These are phyloP conservation scores for Metarhizium humberi DNA, from an alignment of 2,329 filamentous ascomycete genomes.

Conservation along the genomic window DNA sequence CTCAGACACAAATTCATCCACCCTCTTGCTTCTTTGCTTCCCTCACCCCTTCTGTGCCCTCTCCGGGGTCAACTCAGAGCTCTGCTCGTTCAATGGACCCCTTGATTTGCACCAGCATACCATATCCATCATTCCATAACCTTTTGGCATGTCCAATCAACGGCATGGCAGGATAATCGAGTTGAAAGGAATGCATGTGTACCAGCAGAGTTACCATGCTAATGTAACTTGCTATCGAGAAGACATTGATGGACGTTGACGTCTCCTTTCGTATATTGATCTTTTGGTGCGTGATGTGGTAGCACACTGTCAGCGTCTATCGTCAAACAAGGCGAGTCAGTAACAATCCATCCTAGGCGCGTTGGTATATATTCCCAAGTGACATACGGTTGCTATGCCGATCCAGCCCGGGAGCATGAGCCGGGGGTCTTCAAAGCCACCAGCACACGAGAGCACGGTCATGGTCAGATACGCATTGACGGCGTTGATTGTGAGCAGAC, in stretches of 20 bases:
- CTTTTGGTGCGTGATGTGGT: conserved; percentile 69
- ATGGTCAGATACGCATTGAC: conserved; percentile 69
- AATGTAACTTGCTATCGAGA: conserved; percentile 67
- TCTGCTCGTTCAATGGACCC: conserved; percentile 22
- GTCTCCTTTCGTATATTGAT: conserved; percentile 75
- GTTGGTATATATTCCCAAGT: neutral
- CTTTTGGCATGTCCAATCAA: conserved; percentile 33
- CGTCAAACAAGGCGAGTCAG: neutral
- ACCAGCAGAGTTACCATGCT: conserved; percentile 62
- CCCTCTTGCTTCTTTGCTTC: neutral
- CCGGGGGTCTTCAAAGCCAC: conserved; percentile 60
- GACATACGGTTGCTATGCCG: conserved; percentile 59
- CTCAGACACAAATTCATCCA: neutral
- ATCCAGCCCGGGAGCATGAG: conserved; percentile 71
- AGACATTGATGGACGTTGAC: conserved; percentile 65
- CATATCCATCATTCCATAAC: conserved; percentile 25
- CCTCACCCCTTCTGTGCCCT: too few relatives aligned
- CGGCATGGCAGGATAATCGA: conserved; percentile 52
- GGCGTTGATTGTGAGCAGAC: conserved; percentile 65
- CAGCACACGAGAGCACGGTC: conserved; percentile 60
- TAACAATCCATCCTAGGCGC: neutral
- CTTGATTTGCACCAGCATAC: conserved; percentile 18
- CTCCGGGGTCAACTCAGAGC: conserved; percentile 9
- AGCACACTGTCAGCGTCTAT: conserved; percentile 62
- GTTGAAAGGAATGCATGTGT: conserved; percentile 54